phyloP scores from a whole-genome alignment of 208 protist genomes.

The Wallacemonas sp. region DNA sequence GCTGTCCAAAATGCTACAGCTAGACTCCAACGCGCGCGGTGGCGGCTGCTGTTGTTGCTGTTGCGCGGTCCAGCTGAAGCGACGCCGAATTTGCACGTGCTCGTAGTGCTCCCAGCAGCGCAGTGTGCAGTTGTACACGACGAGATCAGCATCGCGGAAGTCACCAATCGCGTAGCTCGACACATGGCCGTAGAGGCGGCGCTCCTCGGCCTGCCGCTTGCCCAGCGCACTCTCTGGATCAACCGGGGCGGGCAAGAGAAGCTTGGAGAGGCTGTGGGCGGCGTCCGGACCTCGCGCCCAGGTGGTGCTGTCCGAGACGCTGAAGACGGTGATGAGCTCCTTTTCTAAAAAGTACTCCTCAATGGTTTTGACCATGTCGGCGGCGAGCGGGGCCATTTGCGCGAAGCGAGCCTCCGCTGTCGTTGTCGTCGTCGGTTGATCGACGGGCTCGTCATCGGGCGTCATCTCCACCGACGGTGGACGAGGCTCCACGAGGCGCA shows the following conservation, averaged over 20 bases:
- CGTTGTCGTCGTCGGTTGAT: too few relatives aligned
- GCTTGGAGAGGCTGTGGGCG: slow-evolving; percentile 36
- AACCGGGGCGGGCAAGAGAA: slow-evolving; percentile 16
- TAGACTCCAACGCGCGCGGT: neutral
- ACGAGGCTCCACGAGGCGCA: slow-evolving; percentile 29
- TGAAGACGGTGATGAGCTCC: slow-evolving; percentile 45
- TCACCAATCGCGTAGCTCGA: slow-evolving; percentile 48
- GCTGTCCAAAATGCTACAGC: neutral
- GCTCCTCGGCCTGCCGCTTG: slow-evolving; percentile 30
- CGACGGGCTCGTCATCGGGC: neutral
- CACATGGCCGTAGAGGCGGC: slow-evolving; percentile 24
- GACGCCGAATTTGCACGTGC: slow-evolving; percentile 45
- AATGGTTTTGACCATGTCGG: slow-evolving; percentile 20
- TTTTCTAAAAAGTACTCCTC: slow-evolving; percentile 36
- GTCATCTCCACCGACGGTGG: slow-evolving; percentile 14
- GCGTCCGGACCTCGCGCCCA: slow-evolving; percentile 36
- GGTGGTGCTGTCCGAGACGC: slow-evolving; percentile 29
- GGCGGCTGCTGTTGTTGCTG: slow-evolving; percentile 25
- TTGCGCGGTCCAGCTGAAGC: slow-evolving; percentile 21
- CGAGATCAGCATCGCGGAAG: slow-evolving; percentile 57
- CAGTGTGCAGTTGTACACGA: slow-evolving; percentile 44
- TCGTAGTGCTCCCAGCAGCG: slow-evolving; percentile 52
- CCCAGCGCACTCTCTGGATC: slow-evolving; percentile 18
- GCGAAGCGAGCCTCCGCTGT: neutral
- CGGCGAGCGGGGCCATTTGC: neutral